These are phyloP conservation scores for Onygena corvina DNA, from an alignment of 2,329 filamentous ascomycete genomes.

Conservation along the genomic window DNA sequence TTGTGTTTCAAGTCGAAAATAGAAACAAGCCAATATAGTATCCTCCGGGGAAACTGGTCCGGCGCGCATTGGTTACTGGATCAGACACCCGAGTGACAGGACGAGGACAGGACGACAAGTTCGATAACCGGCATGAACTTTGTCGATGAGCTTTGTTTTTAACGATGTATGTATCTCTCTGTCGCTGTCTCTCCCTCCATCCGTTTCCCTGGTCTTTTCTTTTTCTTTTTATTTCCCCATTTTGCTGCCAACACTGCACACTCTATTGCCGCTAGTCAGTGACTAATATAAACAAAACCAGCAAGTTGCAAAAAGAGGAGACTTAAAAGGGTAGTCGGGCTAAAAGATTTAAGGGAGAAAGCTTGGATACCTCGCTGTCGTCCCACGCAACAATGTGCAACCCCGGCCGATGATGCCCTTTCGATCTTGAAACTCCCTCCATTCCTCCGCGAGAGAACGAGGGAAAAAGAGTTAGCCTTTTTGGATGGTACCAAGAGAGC, in stretches of 20 bases:
- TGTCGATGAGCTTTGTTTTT: neutral
- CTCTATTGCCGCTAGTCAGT: neutral
- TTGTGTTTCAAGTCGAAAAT: slow-evolving; percentile 7
- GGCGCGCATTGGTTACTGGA: slow-evolving; percentile 4
- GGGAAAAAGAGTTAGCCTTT: slow-evolving; percentile 5
- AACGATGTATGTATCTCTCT: too few relatives aligned
- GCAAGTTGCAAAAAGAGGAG: neutral
- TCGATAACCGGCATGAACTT: slow-evolving; percentile 2
- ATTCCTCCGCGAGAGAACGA: slow-evolving; percentile 1
- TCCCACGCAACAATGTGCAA: slow-evolving; percentile 6
- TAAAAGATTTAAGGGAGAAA: slow-evolving; percentile 1
- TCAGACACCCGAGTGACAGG: neutral
- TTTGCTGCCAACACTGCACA: neutral
- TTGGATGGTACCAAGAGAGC: neutral
- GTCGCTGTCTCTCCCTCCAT: neutral
- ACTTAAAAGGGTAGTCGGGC: neutral
- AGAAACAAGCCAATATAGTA: slow-evolving; percentile 3
- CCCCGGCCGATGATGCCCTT: slow-evolving; percentile 3
- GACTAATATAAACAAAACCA: neutral
- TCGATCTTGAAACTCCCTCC: slow-evolving; percentile 4
- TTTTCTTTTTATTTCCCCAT: slow-evolving; percentile 4
- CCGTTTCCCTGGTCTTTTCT: neutral
- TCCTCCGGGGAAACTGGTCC: slow-evolving; percentile 5
- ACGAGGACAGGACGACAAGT: neutral
- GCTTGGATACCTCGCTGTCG: slow-evolving; percentile 3